These are phyloP conservation scores for Daldinia eschscholtzii DNA, from an alignment of 2,329 filamentous ascomycete genomes.

Conservation along the genomic window DNA sequence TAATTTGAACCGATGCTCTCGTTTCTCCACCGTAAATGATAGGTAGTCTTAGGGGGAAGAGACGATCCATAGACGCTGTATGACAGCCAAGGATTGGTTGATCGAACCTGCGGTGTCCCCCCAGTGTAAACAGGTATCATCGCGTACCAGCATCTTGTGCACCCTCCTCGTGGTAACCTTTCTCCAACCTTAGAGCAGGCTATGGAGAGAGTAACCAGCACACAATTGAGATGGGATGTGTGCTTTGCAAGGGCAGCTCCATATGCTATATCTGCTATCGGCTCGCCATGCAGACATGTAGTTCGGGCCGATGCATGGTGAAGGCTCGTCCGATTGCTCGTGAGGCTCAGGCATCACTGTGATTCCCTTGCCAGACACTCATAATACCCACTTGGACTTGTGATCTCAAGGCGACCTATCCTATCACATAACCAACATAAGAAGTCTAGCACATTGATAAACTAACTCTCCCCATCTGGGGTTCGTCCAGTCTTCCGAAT, in stretches of 20 bases:
- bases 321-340: slow-evolving; percentile 27
- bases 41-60: background rate
- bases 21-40: background rate
- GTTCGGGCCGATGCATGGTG: slow-evolving; percentile 36
- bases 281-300: slow-evolving; percentile 20
- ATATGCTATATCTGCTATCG: slow-evolving; percentile 18
- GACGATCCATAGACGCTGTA: slow-evolving; percentile 1
- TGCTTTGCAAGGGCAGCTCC: slow-evolving; percentile 7
- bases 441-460: background rate
- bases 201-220: slow-evolving; percentile 24
- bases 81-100: slow-evolving; percentile 6
- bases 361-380: slow-evolving; percentile 11
- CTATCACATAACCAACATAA: background rate
- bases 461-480: background rate
- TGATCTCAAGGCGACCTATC: background rate
- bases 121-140: slow-evolving; percentile 11
- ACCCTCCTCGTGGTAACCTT: slow-evolving; percentile 22
- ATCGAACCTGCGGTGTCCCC: slow-evolving; percentile 15
- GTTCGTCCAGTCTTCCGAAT: slow-evolving; percentile 4
- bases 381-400: background rate
- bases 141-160: slow-evolving; percentile 21
- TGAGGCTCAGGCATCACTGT: slow-evolving; percentile 19
- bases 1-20: background rate
- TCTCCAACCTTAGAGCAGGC: slow-evolving; percentile 18
- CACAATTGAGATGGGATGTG: slow-evolving; percentile 21